phyloP scores from a whole-genome alignment of 805 yeast species.

The Wickerhamiella alocasiicola region DNA sequence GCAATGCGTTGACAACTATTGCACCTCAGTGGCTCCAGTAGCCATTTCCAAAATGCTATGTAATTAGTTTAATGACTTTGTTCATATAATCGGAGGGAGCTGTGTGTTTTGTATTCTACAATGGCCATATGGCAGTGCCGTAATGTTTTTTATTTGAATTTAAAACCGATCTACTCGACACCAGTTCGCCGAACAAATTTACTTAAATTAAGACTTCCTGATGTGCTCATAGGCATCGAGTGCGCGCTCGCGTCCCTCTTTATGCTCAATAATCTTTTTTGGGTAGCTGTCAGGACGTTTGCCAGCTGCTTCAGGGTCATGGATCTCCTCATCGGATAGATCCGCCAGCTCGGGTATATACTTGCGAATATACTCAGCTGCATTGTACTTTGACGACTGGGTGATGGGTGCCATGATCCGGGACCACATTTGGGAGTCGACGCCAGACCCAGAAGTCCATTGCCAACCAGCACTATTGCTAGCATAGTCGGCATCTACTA shows the following conservation, averaged over 20 bases:
- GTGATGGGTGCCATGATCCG: constrained; percentile 9
- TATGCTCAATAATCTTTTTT: constrained; percentile 3
- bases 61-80: too few species aligned
- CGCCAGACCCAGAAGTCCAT: constrained; percentile 7
- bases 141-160: too few species aligned
- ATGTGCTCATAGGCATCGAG: constrained; percentile 3
- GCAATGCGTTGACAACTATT: too few species aligned
- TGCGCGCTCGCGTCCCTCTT: constrained; percentile 8
- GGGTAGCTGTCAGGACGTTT: constrained; percentile 1
- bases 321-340: constrained; percentile 2
- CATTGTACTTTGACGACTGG: constrained; percentile 5
- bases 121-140: too few species aligned
- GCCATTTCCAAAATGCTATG: too few species aligned
- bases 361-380: constrained; percentile 3
- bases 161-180: too few species aligned
- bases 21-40: too few species aligned
- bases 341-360: constrained; percentile 4
- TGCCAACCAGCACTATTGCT: constrained; percentile 6
- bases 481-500: constrained; percentile 9
- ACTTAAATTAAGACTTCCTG: too few species aligned
- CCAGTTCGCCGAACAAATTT: too few species aligned
- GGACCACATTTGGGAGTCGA: constrained; percentile 9
- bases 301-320: constrained; percentile 4
- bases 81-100: too few species aligned
- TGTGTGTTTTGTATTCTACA: too few species aligned